Conservation (phyloP, 2,329 filamentous ascomycete genomes). For the Colletotrichum sp. region DNA sequence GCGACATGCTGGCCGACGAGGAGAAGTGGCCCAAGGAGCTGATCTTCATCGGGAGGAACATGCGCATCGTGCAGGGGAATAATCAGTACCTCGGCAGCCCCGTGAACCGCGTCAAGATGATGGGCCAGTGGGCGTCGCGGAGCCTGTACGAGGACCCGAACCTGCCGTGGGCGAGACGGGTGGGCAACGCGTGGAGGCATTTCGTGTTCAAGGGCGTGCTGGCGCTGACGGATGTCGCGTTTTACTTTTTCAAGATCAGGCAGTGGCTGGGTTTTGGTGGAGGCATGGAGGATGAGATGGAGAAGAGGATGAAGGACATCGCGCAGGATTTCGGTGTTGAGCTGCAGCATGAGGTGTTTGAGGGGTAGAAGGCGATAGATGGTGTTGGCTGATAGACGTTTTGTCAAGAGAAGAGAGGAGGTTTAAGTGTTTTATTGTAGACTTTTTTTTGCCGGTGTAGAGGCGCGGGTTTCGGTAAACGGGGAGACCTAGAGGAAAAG, state of each 20-base stretch:
- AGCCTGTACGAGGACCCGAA: constrained; percentile 80
- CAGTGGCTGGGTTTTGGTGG: constrained; percentile 79
- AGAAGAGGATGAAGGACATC: constrained; percentile 84
- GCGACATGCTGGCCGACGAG: constrained; percentile 80
- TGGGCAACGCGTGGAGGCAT: constrained; percentile 77
- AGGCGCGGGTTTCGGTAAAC: background rate
- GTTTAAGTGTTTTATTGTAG: background rate
- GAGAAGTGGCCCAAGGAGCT: constrained; percentile 89
- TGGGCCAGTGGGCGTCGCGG: constrained; percentile 85
- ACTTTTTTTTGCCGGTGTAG: background rate
- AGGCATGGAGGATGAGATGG: constrained; percentile 95
- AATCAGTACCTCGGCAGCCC: constrained; percentile 90
- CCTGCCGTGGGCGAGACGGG: constrained; percentile 65
- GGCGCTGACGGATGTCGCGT: constrained; percentile 78
- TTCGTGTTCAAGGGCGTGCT: constrained; percentile 82
- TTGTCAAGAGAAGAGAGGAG: background rate
- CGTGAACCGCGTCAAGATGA: constrained; percentile 93
- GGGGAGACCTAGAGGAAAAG: background rate
- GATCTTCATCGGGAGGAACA: constrained; percentile 89
- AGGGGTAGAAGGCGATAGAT: constrained; percentile 61
- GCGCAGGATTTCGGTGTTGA: constrained; percentile 93
- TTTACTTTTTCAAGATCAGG: constrained; percentile 79
- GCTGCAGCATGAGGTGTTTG: constrained; percentile 86
- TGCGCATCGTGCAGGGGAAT: constrained; percentile 92
- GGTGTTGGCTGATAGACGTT: background rate